Percentiles rank a stretch among this genome's conserved stretches.
Evolutionary conservation across 352 stramenopile genomes (phyloP).

Genomic region (Pythium periplocum): DNA sequence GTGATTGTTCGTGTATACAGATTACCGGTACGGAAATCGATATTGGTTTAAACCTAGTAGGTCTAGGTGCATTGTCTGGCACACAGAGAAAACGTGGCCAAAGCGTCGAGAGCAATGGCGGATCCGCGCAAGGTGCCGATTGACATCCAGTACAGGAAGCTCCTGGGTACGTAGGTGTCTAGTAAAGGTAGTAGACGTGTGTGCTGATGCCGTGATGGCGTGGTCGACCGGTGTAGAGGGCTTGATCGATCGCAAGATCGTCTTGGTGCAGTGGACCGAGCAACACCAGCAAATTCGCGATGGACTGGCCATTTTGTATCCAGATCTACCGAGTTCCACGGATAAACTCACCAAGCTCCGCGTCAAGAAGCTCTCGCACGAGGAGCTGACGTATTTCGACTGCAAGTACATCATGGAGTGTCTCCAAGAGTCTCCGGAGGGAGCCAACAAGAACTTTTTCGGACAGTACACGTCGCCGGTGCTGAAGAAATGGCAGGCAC

Average conservation of each 20-base stretch:
- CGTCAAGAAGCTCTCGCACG: slow-evolving; percentile 37
- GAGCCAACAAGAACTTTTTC: slow-evolving; percentile 66
- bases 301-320: slow-evolving; percentile 44
- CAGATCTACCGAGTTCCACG: slow-evolving; percentile 36
- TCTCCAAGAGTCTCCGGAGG: slow-evolving; percentile 59
- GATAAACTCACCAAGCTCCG: slow-evolving; percentile 42
- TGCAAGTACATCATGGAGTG: slow-evolving; percentile 61
- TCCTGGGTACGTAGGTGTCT: slow-evolving; percentile 41
- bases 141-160: slow-evolving; percentile 77
- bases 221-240: slow-evolving; percentile 30
- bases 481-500: slow-evolving; percentile 60
- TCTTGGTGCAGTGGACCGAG: slow-evolving; percentile 68
- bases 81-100: too few species aligned
- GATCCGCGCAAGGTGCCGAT: slow-evolving; percentile 64
- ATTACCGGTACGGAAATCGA: too few species aligned
- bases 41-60: too few species aligned
- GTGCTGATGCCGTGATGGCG: not conserved
- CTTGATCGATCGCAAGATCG: slow-evolving; percentile 66
- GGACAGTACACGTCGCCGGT: slow-evolving; percentile 75
- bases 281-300: slow-evolving; percentile 59
- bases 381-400: slow-evolving; percentile 72
- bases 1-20: too few species aligned
- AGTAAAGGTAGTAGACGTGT: not conserved
- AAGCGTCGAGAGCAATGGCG: slow-evolving; percentile 22
- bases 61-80: too few species aligned